These are phyloP conservation scores for Aspergillus bertholletiae DNA, from an alignment of 495 filamentous ascomycete genomes.

Conservation along the genomic window DNA sequence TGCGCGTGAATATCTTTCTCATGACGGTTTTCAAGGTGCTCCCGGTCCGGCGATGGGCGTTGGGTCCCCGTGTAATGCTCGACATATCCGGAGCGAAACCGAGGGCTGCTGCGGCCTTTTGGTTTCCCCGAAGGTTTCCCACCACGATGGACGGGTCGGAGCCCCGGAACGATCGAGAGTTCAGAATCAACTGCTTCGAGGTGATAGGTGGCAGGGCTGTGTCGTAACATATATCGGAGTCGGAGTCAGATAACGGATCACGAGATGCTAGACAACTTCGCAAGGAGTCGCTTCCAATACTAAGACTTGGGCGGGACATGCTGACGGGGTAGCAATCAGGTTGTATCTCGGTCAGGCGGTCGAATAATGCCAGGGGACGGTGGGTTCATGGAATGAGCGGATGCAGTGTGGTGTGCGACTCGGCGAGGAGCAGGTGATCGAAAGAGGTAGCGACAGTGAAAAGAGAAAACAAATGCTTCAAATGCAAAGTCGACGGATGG, in stretches of 20 bases:
- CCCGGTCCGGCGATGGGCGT: slow-evolving; percentile 39
- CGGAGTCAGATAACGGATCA: slow-evolving; percentile 1
- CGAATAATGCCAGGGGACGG: neutral
- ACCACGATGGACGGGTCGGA: slow-evolving; percentile 10
- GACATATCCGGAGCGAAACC: slow-evolving; percentile 15
- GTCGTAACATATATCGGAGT: slow-evolving; percentile 8
- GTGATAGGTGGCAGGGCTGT: slow-evolving; percentile 22
- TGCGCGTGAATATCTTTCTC: slow-evolving; percentile 45
- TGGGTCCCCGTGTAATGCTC: slow-evolving; percentile 21
- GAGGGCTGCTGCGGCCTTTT: slow-evolving; percentile 1
- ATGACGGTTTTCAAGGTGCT: slow-evolving; percentile 47
- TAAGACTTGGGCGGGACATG: slow-evolving; percentile 2
- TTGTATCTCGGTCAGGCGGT: neutral
- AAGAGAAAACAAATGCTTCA: neutral
- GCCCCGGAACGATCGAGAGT: slow-evolving; percentile 9
- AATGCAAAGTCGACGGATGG: neutral
- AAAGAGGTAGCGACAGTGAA: neutral
- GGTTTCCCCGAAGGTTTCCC: slow-evolving; percentile 4
- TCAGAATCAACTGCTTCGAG: slow-evolving; percentile 18
- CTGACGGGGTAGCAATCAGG: neutral
- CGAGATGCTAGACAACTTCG: slow-evolving; percentile 2
- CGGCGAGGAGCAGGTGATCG: neutral
- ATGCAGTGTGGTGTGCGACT: neutral
- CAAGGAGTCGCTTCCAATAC: slow-evolving; percentile 4
- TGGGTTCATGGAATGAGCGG: neutral